Conservation (phyloP, 495 filamentous ascomycete species). For the Geopyxis carbonaria region DNA sequence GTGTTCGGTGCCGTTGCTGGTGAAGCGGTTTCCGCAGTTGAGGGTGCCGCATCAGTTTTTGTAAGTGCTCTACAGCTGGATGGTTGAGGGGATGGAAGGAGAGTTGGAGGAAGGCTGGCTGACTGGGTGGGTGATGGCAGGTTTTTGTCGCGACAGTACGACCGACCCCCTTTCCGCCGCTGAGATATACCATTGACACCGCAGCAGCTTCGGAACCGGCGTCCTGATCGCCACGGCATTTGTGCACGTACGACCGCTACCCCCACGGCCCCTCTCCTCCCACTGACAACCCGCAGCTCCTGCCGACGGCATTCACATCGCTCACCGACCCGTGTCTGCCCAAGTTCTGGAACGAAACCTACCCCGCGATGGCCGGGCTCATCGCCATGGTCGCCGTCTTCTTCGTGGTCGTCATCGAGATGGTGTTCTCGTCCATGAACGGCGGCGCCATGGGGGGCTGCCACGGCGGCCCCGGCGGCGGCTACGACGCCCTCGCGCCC, state of each 20-base stretch:
- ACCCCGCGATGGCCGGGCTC: constrained; percentile 58
- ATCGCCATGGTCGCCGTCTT: constrained; percentile 65
- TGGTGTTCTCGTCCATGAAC: constrained; percentile 39
- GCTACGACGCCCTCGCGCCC: background rate
- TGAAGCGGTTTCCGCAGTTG: constrained; percentile 23
- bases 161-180: constrained; percentile 39
- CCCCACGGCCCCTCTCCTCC: background rate
- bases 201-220: constrained; percentile 51
- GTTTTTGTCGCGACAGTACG: constrained; percentile 28
- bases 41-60: constrained; percentile 31
- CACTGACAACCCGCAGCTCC: constrained; percentile 25
- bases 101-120: too few relatives aligned
- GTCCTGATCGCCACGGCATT: constrained; percentile 77
- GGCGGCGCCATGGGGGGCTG: background rate
- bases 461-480: background rate
- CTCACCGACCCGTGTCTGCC: constrained; percentile 69
- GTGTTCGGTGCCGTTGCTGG: constrained; percentile 42
- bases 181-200: background rate
- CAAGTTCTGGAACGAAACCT: constrained; percentile 50
- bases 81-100: too few relatives aligned
- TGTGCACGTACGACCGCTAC: constrained; percentile 52
- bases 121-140: constrained; percentile 9
- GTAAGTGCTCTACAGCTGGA: constrained; percentile 24
- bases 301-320: constrained; percentile 68
- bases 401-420: constrained; percentile 57